A percentile compares a stretch with the other conserved stretches of the same genome.
phyloP scores from a whole-genome alignment of 768 basidiomycete genomes.

The Tricholoma furcatifolium region DNA sequence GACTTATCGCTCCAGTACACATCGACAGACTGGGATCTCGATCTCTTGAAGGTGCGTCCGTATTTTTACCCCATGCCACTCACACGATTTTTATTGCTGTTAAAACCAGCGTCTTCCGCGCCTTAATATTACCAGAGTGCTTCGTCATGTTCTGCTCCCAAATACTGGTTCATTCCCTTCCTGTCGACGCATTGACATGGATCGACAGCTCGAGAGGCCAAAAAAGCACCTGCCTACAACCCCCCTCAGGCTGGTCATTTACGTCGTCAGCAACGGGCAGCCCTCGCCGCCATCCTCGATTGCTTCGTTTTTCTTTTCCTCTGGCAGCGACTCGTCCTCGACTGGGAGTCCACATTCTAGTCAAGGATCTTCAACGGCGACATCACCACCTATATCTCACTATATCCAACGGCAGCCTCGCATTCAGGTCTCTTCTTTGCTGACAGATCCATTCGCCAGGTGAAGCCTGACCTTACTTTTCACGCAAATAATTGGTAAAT shows the following conservation, averaged over 20 bases:
- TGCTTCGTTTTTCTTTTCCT: conserved; percentile 37
- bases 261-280: conserved; percentile 33
- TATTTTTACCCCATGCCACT: conserved; percentile 7
- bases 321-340: conserved; percentile 31
- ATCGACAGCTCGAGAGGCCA: conserved; percentile 2
- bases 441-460: conserved; percentile 55
- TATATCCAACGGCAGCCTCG: conserved; percentile 44
- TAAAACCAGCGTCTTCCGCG: conserved; percentile 18
- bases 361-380: conserved; percentile 34
- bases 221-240: background rate
- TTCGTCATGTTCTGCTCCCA: conserved; percentile 25
- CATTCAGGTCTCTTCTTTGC: conserved; percentile 57
- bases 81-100: conserved; percentile 15
- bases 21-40: conserved; percentile 15
- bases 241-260: background rate
- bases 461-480: conserved; percentile 19
- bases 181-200: conserved; percentile 23
- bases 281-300: conserved; percentile 50
- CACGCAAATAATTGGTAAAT: conserved; percentile 6
- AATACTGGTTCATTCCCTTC: conserved; percentile 21
- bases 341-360: conserved; percentile 44
- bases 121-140: conserved; percentile 16
- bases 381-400: conserved; percentile 35
- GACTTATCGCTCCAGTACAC: conserved; percentile 8
- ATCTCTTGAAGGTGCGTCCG: conserved; percentile 25